Percentiles rank a stretch among this genome's conserved stretches.
These are phyloP conservation scores for Sordaria brevicollis DNA, from an alignment of 495 filamentous ascomycete species.

Conservation along the genomic window DNA sequence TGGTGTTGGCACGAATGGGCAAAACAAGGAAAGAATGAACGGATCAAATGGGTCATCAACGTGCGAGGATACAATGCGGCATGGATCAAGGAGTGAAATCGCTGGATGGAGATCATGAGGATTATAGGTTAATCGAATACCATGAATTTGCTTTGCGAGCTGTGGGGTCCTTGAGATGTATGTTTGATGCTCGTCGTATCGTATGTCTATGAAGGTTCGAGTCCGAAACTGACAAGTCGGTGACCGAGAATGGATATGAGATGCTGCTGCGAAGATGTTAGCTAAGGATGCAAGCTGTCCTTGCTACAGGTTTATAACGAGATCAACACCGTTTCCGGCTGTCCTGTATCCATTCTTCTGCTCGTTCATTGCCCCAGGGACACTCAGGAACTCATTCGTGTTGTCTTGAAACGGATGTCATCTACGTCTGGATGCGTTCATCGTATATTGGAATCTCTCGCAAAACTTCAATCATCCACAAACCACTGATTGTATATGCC, in stretches of 20 bases:
- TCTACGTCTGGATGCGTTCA: neutral
- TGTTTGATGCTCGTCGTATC: neutral
- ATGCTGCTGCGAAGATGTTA: neutral
- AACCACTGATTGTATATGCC: too few species aligned
- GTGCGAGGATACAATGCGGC: neutral
- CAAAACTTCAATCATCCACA: neutral
- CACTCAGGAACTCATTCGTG: neutral
- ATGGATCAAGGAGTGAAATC: neutral
- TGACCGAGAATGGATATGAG: neutral
- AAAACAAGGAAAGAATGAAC: neutral
- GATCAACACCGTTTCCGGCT: neutral
- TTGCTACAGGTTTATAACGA: neutral
- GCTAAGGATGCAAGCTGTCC: neutral
- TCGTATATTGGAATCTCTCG: fast-evolving
- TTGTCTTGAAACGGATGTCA: neutral
- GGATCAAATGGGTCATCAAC: neutral
- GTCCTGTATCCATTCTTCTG: neutral
- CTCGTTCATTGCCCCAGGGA: neutral
- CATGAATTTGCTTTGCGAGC: neutral
- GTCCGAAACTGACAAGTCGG: neutral
- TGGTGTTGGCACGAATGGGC: neutral
- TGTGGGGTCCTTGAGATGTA: too few species aligned
- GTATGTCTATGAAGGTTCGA: neutral
- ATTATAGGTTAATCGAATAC: neutral
- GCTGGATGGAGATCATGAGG: neutral